These are phyloP conservation scores for Fimicolochytrium jonesii DNA, from an alignment of 192 early-diverging fungal species.

Conservation along the genomic window DNA sequence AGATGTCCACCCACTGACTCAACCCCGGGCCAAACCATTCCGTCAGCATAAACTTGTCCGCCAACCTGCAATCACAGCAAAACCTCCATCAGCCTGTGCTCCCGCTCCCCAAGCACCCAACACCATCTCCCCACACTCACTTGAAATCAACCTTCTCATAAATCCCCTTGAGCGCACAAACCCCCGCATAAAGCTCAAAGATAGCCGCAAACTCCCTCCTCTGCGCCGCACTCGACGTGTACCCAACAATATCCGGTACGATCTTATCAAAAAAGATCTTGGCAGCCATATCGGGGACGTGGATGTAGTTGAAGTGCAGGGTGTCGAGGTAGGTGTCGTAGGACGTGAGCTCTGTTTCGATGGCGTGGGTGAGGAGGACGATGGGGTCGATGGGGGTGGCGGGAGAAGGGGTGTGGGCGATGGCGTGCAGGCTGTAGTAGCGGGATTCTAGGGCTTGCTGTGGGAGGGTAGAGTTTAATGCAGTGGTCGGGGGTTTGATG, in stretches of 20 bases:
- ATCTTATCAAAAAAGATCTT: slow-evolving; percentile 23
- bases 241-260: slow-evolving; percentile 22
- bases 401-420: slow-evolving; percentile 10
- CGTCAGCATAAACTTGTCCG: slow-evolving; percentile 24
- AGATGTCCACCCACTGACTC: slow-evolving; percentile 30
- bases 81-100: too few species aligned
- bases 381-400: slow-evolving; percentile 14
- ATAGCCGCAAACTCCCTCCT: slow-evolving; percentile 24
- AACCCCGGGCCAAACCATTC: slow-evolving; percentile 40
- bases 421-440: slow-evolving; percentile 28
- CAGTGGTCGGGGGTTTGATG: too few species aligned
- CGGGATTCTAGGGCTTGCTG: slow-evolving; percentile 22
- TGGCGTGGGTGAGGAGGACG: neutral
- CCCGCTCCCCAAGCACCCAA: too few species aligned
- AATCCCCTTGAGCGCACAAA: slow-evolving; percentile 17
- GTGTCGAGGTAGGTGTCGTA: slow-evolving; percentile 24
- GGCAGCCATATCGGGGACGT: slow-evolving; percentile 40
- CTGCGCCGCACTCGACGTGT: slow-evolving; percentile 6
- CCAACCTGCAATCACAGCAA: slow-evolving; percentile 9
- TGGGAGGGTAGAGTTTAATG: too few species aligned
- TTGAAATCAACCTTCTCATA: slow-evolving; percentile 36
- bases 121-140: too few species aligned
- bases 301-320: slow-evolving; percentile 21
- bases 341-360: slow-evolving; percentile 21
- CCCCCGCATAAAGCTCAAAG: slow-evolving; percentile 38